These are phyloP conservation scores for Corylus avellana DNA, from an alignment of 306 rosid genomes.

Conservation along the genomic window DNA sequence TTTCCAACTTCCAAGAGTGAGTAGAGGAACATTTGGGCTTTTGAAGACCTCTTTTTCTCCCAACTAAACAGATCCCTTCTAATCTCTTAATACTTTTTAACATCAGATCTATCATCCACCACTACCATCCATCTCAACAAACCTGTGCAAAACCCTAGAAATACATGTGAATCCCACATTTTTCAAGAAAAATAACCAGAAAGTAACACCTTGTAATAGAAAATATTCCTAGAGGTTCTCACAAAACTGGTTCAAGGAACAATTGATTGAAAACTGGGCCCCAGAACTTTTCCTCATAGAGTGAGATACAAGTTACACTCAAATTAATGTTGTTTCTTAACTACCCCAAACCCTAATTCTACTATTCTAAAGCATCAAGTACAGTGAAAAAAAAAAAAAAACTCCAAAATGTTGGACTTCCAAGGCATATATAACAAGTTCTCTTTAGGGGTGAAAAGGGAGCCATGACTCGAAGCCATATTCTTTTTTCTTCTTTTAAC, in stretches of 20 bases:
- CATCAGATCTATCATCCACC: too few species aligned
- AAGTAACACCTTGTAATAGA: neutral
- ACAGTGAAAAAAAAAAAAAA: conserved; percentile 26
- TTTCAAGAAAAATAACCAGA: neutral
- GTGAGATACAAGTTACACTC: neutral
- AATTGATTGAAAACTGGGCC: neutral
- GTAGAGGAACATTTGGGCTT: neutral
- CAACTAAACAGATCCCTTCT: neutral
- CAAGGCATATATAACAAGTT: conserved; percentile 33
- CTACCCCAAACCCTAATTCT: conserved; percentile 14
- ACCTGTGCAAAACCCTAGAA: neutral
- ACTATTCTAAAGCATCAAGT: conserved; percentile 24
- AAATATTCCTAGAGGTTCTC: neutral
- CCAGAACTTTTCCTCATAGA: neutral
- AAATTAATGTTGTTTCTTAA: conserved; percentile 31
- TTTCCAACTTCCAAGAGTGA: too few species aligned
- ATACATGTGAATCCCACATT: neutral
- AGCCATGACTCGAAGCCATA: neutral
- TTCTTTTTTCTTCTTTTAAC: neutral
- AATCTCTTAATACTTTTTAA: neutral
- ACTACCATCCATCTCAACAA: too few species aligned
- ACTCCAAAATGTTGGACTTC: conserved; percentile 37
- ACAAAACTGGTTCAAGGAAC: neutral
- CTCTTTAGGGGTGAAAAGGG: conserved; percentile 1
- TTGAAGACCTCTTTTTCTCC: neutral